Conservation (phyloP, 768 basidiomycete species). For the Pleurotus pulmonarius region DNA sequence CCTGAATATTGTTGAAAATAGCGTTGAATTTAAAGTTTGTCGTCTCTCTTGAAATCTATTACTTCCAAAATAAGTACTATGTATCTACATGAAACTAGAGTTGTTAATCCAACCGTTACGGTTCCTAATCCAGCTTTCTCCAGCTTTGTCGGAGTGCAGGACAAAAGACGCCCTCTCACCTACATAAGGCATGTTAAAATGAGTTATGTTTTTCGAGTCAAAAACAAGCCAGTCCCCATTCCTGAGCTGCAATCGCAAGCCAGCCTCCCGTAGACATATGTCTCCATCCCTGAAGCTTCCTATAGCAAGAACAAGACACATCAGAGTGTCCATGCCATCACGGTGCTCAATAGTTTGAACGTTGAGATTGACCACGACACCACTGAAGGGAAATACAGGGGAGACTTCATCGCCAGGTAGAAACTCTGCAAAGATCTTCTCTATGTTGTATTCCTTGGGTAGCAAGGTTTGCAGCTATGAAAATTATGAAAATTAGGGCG, state of each 20-base stretch:
- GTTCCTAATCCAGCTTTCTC: constrained; percentile 1
- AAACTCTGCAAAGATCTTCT: constrained; percentile 9
- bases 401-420: constrained; percentile 13
- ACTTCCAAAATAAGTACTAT: too few relatives aligned
- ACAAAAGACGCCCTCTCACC: constrained; percentile 16
- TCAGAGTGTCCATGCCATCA: constrained; percentile 14
- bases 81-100: too few relatives aligned
- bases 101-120: constrained; percentile 2
- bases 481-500: too few relatives aligned
- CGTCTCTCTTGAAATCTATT: too few relatives aligned
- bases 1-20: too few relatives aligned
- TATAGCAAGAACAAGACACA: constrained; percentile 21
- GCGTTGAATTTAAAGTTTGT: too few relatives aligned
- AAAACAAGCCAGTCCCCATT: constrained; percentile 20
- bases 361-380: constrained; percentile 21
- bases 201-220: constrained; percentile 16
- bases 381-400: constrained; percentile 17
- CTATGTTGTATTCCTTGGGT: constrained; percentile 11
- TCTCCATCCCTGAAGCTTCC: constrained; percentile 21
- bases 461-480: too few relatives aligned
- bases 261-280: constrained; percentile 18
- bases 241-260: constrained; percentile 16
- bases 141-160: constrained; percentile 15
- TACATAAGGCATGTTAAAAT: constrained; percentile 20
- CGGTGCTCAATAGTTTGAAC: constrained; percentile 18